A percentile compares a stretch with the other conserved stretches of the same genome.
Conservation (phyloP, 306 rosid genomes). For the Mucuna pruriens region DNA sequence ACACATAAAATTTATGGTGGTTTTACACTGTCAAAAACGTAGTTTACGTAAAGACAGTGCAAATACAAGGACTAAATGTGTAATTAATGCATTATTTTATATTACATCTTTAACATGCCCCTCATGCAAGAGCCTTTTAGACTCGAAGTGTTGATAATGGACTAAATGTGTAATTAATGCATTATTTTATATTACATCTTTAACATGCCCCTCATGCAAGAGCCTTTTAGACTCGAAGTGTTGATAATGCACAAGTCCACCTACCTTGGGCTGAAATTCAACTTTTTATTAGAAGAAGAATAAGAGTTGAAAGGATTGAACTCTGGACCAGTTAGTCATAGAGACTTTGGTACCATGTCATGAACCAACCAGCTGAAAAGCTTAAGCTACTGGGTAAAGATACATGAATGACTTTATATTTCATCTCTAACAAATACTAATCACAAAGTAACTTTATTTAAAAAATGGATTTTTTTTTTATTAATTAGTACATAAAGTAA, state of each 20-base stretch:
- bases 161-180: no score
- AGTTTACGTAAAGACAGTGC: no score
- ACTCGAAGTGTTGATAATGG: neutral
- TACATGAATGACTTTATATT: neutral
- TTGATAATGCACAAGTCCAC: neutral
- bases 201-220: neutral
- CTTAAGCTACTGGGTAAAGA: neutral
- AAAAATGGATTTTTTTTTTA: constrained; percentile 13
- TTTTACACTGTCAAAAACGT: no score
- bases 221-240: neutral
- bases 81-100: neutral
- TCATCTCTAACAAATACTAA: neutral
- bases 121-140: neutral
- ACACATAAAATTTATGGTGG: no score
- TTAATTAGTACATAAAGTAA: constrained; percentile 11
- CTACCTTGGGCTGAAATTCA: neutral
- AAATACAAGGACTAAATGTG: no score
- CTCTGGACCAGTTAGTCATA: neutral
- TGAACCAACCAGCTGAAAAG: neutral
- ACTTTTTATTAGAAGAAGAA: neutral
- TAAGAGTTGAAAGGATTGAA: neutral
- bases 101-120: neutral
- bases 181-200: constrained; percentile 1
- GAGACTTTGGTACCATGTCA: neutral
- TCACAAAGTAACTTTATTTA: neutral